A percentile compares a stretch with the other conserved stretches of the same genome.
These are phyloP conservation scores for Parathielavia appendiculata DNA, from an alignment of 495 filamentous ascomycete genomes.

Conservation along the genomic window DNA sequence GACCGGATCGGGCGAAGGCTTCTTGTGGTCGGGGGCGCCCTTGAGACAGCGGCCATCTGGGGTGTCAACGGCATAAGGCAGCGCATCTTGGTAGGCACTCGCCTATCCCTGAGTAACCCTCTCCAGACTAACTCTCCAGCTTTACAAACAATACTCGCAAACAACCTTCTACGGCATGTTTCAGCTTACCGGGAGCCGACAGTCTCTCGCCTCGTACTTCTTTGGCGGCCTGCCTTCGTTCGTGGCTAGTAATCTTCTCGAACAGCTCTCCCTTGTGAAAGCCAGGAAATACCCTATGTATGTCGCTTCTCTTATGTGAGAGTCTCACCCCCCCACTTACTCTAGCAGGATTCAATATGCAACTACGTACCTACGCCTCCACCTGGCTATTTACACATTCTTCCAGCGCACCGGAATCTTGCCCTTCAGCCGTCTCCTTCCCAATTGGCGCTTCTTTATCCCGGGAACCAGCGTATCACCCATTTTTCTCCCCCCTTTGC, in stretches of 20 bases:
- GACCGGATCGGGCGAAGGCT: conserved; percentile 37
- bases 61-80: conserved; percentile 49
- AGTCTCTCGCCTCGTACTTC: conserved; percentile 30
- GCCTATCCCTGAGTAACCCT: neutral
- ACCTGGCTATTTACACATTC: conserved; percentile 44
- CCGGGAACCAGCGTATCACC: conserved; percentile 47
- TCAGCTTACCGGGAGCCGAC: conserved; percentile 22
- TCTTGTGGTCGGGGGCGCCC: conserved; percentile 33
- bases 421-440: conserved; percentile 35
- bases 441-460: conserved; percentile 43
- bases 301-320: neutral
- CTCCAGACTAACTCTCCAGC: conserved; percentile 24
- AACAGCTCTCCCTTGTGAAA: conserved; percentile 7
- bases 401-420: conserved; percentile 48
- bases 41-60: conserved; percentile 45
- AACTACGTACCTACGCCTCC: conserved; percentile 37
- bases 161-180: conserved; percentile 37
- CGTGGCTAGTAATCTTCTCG: conserved; percentile 23
- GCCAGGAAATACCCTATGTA: conserved; percentile 10
- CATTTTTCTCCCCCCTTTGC: conserved; percentile 36
- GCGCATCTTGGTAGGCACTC: conserved; percentile 42
- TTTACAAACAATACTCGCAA: conserved; percentile 44
- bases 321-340: neutral
- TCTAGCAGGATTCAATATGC: conserved; percentile 26
- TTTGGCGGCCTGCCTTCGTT: conserved; percentile 33